phyloP scores from a whole-genome alignment of 352 stramenopile genomes.

The Phytophthora cactorum region DNA sequence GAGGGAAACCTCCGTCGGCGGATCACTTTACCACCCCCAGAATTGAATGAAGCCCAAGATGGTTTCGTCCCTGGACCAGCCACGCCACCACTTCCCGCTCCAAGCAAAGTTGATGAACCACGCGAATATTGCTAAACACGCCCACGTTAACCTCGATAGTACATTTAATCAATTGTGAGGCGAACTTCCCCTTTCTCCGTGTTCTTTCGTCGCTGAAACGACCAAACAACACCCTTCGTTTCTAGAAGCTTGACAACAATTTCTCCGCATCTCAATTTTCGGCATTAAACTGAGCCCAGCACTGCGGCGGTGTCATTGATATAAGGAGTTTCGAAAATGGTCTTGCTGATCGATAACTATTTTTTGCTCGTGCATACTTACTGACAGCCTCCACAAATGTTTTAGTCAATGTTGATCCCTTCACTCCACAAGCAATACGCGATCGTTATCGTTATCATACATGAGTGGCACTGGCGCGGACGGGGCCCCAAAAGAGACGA shows the following conservation, averaged over 20 bases:
- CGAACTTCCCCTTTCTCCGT: too few relatives aligned
- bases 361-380: constrained; percentile 1
- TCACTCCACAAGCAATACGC: not conserved
- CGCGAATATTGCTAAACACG: constrained; percentile 17
- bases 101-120: constrained; percentile 1
- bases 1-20: constrained; percentile 56
- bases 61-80: constrained; percentile 2
- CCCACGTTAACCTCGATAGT: not conserved
- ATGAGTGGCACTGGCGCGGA: constrained; percentile 25
- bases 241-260: too few relatives aligned
- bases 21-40: not conserved
- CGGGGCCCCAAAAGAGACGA: not conserved
- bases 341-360: constrained; percentile 4
- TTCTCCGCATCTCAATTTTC: too few relatives aligned
- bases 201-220: too few relatives aligned
- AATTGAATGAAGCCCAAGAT: not conserved
- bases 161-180: not conserved
- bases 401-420: not conserved
- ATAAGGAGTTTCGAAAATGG: not conserved
- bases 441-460: constrained; percentile 1
- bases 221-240: too few relatives aligned
- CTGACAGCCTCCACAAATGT: not conserved
- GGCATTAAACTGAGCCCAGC: too few relatives aligned
- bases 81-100: constrained; percentile 14
- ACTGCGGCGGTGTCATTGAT: not conserved